Conservation (phyloP, 1,284 basidiomycete species). For the Tylopilus microsporus region DNA sequence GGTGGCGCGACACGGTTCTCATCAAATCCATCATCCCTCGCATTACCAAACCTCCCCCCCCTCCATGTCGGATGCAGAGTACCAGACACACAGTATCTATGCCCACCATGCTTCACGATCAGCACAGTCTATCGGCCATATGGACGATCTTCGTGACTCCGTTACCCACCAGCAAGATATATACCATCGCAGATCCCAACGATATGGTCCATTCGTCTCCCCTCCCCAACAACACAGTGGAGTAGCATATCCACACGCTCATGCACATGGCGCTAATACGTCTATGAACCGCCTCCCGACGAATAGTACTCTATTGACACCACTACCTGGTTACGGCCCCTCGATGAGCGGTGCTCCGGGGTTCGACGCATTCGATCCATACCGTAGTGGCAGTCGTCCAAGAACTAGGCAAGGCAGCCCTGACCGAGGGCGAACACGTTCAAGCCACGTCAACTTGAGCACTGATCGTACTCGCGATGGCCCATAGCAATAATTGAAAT, state of each 20-base stretch:
- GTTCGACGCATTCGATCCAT: slow-evolving; percentile 15
- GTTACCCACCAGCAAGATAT: slow-evolving; percentile 17
- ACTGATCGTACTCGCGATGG: slow-evolving; percentile 10
- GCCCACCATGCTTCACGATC: slow-evolving; percentile 19
- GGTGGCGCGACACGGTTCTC: slow-evolving; percentile 14
- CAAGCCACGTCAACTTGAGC: slow-evolving; percentile 14
- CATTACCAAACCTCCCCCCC: slow-evolving; percentile 23
- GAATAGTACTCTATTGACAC: slow-evolving; percentile 49
- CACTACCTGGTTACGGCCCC: slow-evolving; percentile 42
- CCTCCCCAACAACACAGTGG: slow-evolving; percentile 16
- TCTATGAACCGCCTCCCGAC: slow-evolving; percentile 35
- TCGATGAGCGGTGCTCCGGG: slow-evolving; percentile 11
- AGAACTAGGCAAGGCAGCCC: slow-evolving; percentile 19
- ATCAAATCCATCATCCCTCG: slow-evolving; percentile 17
- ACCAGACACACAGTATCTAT: slow-evolving; percentile 18
- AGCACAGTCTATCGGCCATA: slow-evolving; percentile 3
- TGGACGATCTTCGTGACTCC: slow-evolving; percentile 21
- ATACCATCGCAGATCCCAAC: slow-evolving; percentile 28
- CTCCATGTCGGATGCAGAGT: slow-evolving; percentile 20
- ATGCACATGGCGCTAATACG: slow-evolving; percentile 10
- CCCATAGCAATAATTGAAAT: slow-evolving; percentile 3
- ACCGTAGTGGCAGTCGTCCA: slow-evolving; percentile 21
- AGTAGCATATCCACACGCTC: slow-evolving; percentile 15
- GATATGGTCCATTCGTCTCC: slow-evolving; percentile 23
- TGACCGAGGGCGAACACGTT: slow-evolving; percentile 25